These are phyloP conservation scores for Calonectria pseudoturangicola DNA, from an alignment of 2,329 filamentous ascomycete genomes.

Conservation along the genomic window DNA sequence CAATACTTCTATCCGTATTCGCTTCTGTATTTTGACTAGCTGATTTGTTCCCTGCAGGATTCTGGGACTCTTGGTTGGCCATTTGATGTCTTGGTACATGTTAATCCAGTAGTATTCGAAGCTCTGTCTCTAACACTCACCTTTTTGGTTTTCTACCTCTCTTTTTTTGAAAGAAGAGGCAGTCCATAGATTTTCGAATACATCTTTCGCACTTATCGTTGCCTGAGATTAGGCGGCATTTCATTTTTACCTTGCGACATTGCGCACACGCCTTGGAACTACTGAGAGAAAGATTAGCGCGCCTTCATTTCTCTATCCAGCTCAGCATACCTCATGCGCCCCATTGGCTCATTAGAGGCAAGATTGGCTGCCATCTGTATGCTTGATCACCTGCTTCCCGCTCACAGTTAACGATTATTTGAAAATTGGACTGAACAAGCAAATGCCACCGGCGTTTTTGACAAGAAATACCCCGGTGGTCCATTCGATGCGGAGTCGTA, in stretches of 20 bases:
- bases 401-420: neutral
- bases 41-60: neutral
- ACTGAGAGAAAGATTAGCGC: neutral
- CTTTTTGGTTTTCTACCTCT: conserved; percentile 62
- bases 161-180: conserved; percentile 61
- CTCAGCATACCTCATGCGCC: neutral
- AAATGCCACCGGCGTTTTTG: neutral
- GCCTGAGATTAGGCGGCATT: conserved; percentile 53
- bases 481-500: neutral
- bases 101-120: neutral
- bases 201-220: conserved; percentile 59
- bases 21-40: neutral
- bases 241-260: conserved; percentile 64
- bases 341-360: neutral
- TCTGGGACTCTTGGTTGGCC: neutral
- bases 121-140: conserved; percentile 44
- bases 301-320: too few relatives aligned
- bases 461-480: neutral
- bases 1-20: neutral
- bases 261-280: conserved; percentile 58
- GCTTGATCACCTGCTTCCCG: too few relatives aligned
- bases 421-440: neutral
- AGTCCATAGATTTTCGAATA: conserved; percentile 59
- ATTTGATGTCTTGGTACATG: neutral
- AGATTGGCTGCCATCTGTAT: neutral